These are phyloP conservation scores for Sugiyamaella americana DNA, from an alignment of 805 yeast species.

Conservation along the genomic window DNA sequence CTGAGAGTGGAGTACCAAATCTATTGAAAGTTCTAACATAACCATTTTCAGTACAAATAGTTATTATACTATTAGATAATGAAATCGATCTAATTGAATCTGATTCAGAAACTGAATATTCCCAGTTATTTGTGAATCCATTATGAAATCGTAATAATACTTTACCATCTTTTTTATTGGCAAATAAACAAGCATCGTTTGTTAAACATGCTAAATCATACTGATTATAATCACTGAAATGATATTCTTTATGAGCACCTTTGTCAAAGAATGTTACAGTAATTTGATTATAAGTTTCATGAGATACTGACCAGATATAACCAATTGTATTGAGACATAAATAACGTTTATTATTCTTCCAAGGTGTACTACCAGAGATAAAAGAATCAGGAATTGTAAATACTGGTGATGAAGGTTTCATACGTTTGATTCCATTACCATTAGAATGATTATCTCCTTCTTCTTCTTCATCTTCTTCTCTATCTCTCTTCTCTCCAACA, in stretches of 20 bases:
- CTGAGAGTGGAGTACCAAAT: conserved; percentile 63
- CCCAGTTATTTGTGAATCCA: conserved; percentile 64
- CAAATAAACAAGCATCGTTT: conserved; percentile 60
- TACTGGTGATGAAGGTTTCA: not conserved
- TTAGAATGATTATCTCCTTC: conserved; percentile 9
- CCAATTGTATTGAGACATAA: conserved; percentile 77
- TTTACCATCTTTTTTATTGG: conserved; percentile 36
- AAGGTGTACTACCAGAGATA: conserved; percentile 87
- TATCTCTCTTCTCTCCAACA: conserved; percentile 15
- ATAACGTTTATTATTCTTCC: conserved; percentile 64
- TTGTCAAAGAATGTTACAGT: conserved; percentile 85
- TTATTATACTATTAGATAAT: conserved; percentile 52
- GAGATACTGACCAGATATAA: conserved; percentile 70
- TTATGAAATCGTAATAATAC: conserved; percentile 67
- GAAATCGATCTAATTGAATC: conserved; percentile 68
- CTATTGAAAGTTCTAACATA: conserved; percentile 63
- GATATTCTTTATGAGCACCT: conserved; percentile 68
- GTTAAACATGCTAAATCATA: conserved; percentile 74
- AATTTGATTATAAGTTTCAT: conserved; percentile 54
- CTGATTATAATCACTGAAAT: conserved; percentile 67
- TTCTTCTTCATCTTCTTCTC: conserved; percentile 20
- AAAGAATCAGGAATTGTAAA: conserved; percentile 41
- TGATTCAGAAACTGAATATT: conserved; percentile 22
- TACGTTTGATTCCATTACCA: conserved; percentile 9
- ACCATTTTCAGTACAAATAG: conserved; percentile 73